Evolutionary conservation across 2,329 filamentous ascomycete species (phyloP).

Genomic region (Claviceps africana): DNA sequence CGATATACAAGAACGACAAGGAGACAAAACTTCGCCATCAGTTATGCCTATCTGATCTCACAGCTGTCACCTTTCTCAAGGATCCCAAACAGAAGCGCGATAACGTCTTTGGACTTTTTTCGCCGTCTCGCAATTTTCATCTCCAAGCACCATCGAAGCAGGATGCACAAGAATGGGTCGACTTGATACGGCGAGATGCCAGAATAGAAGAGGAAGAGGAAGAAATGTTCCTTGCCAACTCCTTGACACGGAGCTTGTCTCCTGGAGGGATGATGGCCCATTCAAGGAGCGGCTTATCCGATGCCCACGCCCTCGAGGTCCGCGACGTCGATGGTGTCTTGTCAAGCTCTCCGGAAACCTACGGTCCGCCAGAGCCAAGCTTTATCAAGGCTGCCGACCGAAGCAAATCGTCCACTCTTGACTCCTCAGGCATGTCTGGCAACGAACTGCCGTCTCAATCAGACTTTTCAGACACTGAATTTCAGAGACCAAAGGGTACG

Average conservation of each 20-base stretch:
- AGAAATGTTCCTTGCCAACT: slow-evolving; percentile 62
- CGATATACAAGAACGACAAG: slow-evolving; percentile 82
- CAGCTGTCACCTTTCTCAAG: slow-evolving; percentile 75
- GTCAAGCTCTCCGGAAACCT: slow-evolving; percentile 49
- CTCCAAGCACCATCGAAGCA: slow-evolving; percentile 60
- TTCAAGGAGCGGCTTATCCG: slow-evolving; percentile 2
- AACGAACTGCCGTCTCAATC: slow-evolving; percentile 67
- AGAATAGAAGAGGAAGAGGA: slow-evolving; percentile 81
- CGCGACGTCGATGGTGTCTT: slow-evolving; percentile 28
- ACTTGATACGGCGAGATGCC: slow-evolving; percentile 63
- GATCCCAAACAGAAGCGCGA: slow-evolving; percentile 78
- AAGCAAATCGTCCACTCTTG: slow-evolving; percentile 46
- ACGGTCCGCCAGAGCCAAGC: slow-evolving; percentile 20
- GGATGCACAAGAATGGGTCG: slow-evolving; percentile 79
- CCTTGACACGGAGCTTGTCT: slow-evolving; percentile 37
- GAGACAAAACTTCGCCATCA: slow-evolving; percentile 83
- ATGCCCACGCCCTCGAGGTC: slow-evolving; percentile 6
- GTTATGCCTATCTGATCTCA: slow-evolving; percentile 77
- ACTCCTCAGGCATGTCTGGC: slow-evolving; percentile 49
- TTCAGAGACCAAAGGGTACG: slow-evolving; percentile 28
- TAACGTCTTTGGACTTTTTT: slow-evolving; percentile 86
- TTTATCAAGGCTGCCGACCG: slow-evolving; percentile 23
- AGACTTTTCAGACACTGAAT: slow-evolving; percentile 66
- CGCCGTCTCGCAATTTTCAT: slow-evolving; percentile 80
- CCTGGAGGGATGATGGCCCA: slow-evolving; percentile 9